A percentile compares a stretch with the other conserved stretches of the same genome.
These are phyloP conservation scores for Arachnomyces sp. DNA, from an alignment of 2,329 filamentous ascomycete genomes.

Conservation along the genomic window DNA sequence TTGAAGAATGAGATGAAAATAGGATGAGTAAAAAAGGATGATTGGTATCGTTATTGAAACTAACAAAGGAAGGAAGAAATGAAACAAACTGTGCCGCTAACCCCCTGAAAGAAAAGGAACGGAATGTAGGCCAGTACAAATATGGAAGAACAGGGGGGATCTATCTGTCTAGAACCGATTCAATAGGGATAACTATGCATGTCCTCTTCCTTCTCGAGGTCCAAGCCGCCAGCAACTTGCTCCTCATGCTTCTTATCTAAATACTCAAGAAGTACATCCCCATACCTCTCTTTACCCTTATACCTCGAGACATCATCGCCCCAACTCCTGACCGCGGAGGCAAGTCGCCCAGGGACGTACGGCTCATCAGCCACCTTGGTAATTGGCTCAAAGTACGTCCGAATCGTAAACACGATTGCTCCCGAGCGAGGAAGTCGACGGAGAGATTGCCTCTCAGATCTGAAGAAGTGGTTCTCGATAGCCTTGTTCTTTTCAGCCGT, in stretches of 20 bases:
- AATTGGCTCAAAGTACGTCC: conserved; percentile 70
- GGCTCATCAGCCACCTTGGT: conserved; percentile 60
- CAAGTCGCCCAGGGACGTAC: conserved; percentile 69
- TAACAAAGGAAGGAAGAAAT: too few species aligned
- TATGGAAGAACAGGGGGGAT: neutral
- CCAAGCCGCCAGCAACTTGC: conserved; percentile 60
- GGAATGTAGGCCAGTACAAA: neutral
- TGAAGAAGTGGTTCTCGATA: conserved; percentile 65
- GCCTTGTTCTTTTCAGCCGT: conserved; percentile 66
- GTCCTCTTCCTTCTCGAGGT: conserved; percentile 53
- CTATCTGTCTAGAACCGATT: too few species aligned
- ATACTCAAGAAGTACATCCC: conserved; percentile 64
- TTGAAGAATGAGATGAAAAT: too few species aligned
- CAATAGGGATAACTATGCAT: conserved; percentile 54
- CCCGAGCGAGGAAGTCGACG: conserved; percentile 52
- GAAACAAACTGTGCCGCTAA: too few species aligned
- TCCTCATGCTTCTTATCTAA: conserved; percentile 65
- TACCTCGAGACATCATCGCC: conserved; percentile 67
- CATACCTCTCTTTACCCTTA: conserved; percentile 69
- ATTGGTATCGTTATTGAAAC: too few species aligned
- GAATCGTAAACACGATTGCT: conserved; percentile 63
- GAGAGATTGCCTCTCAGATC: conserved; percentile 66
- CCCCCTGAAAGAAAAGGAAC: neutral
- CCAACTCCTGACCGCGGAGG: conserved; percentile 73
- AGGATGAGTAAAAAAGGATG: too few species aligned